Conservation (phyloP, 208 protist genomes). For the Leishmania lainsoni region DNA sequence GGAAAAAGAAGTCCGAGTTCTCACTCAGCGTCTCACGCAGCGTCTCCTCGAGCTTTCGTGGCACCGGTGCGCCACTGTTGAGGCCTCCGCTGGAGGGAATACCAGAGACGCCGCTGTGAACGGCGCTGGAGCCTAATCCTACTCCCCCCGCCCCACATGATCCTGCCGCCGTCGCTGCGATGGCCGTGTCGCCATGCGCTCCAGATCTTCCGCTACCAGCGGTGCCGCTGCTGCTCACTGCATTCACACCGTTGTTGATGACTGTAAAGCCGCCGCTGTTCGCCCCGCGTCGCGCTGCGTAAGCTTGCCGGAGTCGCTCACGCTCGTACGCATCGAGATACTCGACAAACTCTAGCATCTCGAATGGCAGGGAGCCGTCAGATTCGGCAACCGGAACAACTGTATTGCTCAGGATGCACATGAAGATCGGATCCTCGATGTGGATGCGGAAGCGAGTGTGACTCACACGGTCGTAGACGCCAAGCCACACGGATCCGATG, state of each 20-base stretch:
- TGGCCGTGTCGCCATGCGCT: not conserved
- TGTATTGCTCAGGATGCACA: conserved; percentile 17
- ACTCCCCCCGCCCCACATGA: not conserved
- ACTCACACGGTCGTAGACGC: conserved; percentile 28
- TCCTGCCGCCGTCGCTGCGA: not conserved
- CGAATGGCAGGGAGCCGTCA: conserved; percentile 28
- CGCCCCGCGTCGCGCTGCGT: conserved; percentile 11
- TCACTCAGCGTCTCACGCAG: conserved; percentile 25
- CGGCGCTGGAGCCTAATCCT: not conserved
- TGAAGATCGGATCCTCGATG: conserved; percentile 28
- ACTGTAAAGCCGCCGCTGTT: conserved; percentile 21
- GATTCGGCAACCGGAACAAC: conserved; percentile 22
- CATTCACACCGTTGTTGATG: conserved; percentile 11
- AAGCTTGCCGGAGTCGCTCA: conserved; percentile 16
- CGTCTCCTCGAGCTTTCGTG: conserved; percentile 19
- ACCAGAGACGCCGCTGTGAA: conserved; percentile 3
- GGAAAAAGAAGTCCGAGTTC: conserved; percentile 43
- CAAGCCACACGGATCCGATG: conserved; percentile 17
- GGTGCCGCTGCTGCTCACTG: conserved; percentile 4
- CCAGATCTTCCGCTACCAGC: conserved; percentile 2
- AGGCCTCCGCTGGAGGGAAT: not conserved
- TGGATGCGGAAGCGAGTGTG: conserved; percentile 23
- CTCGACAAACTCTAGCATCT: conserved; percentile 32
- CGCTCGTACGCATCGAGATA: conserved; percentile 30
- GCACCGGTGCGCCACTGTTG: conserved; percentile 1